Evolutionary conservation across 148 eudicot species (phyloP).

Genomic region (Spergularia bocconei): DNA sequence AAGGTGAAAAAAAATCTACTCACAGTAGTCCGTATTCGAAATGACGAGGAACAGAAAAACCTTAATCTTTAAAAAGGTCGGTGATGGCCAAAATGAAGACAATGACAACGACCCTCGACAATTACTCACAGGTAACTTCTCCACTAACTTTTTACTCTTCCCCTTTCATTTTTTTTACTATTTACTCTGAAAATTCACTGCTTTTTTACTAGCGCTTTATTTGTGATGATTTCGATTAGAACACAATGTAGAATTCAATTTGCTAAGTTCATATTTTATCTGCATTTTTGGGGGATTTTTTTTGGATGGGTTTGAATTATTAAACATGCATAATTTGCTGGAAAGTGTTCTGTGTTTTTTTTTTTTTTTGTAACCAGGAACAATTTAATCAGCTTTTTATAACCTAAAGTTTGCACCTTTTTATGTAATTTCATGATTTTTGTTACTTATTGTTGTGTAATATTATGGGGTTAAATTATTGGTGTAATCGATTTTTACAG

Average conservation of each 20-base stretch:
- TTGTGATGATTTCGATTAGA: neutral
- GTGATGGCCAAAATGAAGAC: neutral
- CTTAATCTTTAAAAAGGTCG: neutral
- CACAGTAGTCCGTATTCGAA: too few species aligned
- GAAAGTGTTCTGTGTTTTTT: too few species aligned
- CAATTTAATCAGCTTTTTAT: too few species aligned
- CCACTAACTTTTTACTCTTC: neutral
- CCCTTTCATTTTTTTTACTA: neutral
- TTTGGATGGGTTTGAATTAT: neutral
- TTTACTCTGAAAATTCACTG: neutral
- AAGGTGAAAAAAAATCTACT: too few species aligned
- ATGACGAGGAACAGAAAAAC: too few species aligned
- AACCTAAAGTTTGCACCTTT: too few species aligned
- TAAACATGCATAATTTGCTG: too few species aligned
- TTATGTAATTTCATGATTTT: too few species aligned
- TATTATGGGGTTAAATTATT: too few species aligned
- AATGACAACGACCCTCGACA: neutral
- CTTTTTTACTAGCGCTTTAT: constrained; percentile 6
- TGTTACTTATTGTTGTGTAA: too few species aligned
- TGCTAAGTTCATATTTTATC: neutral
- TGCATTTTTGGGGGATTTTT: neutral
- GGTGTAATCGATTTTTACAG: too few species aligned
- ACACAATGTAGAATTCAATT: neutral
- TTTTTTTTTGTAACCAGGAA: too few species aligned
- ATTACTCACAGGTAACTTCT: neutral